These are phyloP conservation scores for Clarireedia homoeocarpa DNA, from an alignment of 2,329 filamentous ascomycete genomes.

Conservation along the genomic window DNA sequence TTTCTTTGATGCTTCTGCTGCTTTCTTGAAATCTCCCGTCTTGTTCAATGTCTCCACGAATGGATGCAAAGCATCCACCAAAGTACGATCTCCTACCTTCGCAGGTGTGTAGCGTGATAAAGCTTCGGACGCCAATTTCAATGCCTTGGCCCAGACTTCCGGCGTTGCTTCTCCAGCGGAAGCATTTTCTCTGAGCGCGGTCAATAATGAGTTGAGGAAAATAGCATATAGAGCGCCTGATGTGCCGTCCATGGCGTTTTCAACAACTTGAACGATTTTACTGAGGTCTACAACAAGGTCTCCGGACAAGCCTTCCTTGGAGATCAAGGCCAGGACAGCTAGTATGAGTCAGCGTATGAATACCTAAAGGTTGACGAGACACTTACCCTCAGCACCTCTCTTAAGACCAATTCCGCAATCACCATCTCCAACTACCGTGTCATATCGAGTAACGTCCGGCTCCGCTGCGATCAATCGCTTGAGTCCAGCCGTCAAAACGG, in stretches of 20 bases:
- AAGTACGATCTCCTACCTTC: constrained; percentile 77
- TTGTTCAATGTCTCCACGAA: constrained; percentile 67
- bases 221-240: constrained; percentile 71
- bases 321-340: constrained; percentile 38
- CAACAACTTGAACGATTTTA: constrained; percentile 54
- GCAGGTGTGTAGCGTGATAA: constrained; percentile 84
- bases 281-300: constrained; percentile 54
- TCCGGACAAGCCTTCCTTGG: constrained; percentile 37
- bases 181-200: constrained; percentile 32
- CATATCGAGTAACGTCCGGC: constrained; percentile 57
- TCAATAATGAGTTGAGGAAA: constrained; percentile 63
- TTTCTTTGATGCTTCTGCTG: constrained; percentile 65
- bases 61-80: constrained; percentile 83
- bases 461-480: constrained; percentile 54
- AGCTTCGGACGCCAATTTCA: constrained; percentile 62
- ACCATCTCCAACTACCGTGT: constrained; percentile 65
- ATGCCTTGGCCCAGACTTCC: constrained; percentile 51
- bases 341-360: constrained; percentile 10
- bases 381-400: constrained; percentile 53
- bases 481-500: constrained; percentile 46
- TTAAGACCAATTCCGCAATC: constrained; percentile 65
- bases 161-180: constrained; percentile 33
- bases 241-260: constrained; percentile 66
- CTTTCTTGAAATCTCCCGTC: constrained; percentile 60
- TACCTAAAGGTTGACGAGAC: background rate